These are phyloP conservation scores for Platismatia glauca DNA, from an alignment of 495 filamentous ascomycete species.

Conservation along the genomic window DNA sequence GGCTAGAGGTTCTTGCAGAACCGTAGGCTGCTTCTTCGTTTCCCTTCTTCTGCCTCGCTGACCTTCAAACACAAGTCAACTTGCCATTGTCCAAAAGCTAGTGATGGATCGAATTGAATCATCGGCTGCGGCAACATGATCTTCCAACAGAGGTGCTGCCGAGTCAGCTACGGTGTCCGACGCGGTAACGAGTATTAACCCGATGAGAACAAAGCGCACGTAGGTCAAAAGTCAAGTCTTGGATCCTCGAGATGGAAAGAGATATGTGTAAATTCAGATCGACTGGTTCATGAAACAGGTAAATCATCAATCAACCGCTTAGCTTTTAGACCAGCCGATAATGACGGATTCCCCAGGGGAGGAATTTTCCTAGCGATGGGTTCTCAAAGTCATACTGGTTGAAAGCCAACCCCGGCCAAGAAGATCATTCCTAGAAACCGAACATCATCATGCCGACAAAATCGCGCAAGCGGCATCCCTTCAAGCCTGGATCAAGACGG, in stretches of 20 bases:
- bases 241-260: slow-evolving; percentile 39
- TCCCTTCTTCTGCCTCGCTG: background rate
- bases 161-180: slow-evolving; percentile 49
- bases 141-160: slow-evolving; percentile 40
- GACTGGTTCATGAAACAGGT: slow-evolving; percentile 49
- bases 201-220: slow-evolving; percentile 30
- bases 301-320: background rate
- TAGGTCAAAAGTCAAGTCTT: slow-evolving; percentile 32
- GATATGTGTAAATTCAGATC: slow-evolving; percentile 43
- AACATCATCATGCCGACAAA: slow-evolving; percentile 41
- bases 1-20: slow-evolving; percentile 43
- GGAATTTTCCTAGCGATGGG: slow-evolving; percentile 30
- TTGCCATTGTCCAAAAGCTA: slow-evolving; percentile 49
- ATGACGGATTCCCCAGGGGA: slow-evolving; percentile 23
- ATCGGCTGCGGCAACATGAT: slow-evolving; percentile 35
- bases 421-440: slow-evolving; percentile 36
- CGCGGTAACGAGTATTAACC: slow-evolving; percentile 38
- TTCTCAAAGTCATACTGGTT: slow-evolving; percentile 38
- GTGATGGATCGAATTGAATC: slow-evolving; percentile 45
- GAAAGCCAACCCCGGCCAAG: slow-evolving; percentile 35
- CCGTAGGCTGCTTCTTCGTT: slow-evolving; percentile 29
- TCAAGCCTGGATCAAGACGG: slow-evolving; percentile 32
- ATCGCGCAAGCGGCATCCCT: slow-evolving; percentile 34
- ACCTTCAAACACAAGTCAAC: slow-evolving; percentile 31
- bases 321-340: background rate